These are phyloP conservation scores for Triadica sebifera DNA, from an alignment of 345 rosid species.

Conservation along the genomic window DNA sequence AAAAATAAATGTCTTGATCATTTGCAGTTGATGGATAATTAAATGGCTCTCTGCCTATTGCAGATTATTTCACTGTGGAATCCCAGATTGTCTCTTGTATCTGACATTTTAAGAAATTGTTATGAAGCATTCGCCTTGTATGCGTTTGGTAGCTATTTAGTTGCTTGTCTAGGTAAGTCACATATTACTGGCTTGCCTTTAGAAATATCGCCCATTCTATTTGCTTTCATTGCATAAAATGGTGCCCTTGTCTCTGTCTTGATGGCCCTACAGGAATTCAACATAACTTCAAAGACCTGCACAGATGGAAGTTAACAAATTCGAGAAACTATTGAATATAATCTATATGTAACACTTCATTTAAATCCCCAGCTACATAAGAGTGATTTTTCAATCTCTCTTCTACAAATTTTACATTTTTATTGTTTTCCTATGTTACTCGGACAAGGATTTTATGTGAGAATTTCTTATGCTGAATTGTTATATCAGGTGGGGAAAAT, in stretches of 20 bases:
- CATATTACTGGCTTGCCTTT: not conserved
- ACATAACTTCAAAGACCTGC: not conserved
- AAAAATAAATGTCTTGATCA: not conserved
- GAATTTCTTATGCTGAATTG: conserved; percentile 3
- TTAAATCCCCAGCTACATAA: not conserved
- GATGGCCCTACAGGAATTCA: not conserved
- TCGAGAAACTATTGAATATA: not conserved
- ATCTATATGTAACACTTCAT: not conserved
- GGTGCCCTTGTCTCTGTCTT: not conserved
- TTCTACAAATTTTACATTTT: not conserved
- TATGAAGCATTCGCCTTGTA: conserved; percentile 90
- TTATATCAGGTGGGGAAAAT: conserved; percentile 65
- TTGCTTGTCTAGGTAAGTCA: conserved; percentile 79
- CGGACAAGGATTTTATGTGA: not conserved
- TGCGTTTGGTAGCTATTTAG: conserved; percentile 81
- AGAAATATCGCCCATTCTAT: not conserved
- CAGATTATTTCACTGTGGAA: conserved; percentile 69
- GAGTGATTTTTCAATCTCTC: not conserved
- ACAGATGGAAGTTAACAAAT: not conserved
- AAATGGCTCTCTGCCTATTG: not conserved
- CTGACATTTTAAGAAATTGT: conserved; percentile 82
- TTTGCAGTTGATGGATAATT: not conserved
- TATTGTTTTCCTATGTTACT: not conserved
- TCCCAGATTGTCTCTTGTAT: conserved; percentile 54
- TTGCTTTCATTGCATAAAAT: not conserved